phyloP scores from a whole-genome alignment of 1,284 basidiomycete species.

The Ceratobasidium sp. region DNA sequence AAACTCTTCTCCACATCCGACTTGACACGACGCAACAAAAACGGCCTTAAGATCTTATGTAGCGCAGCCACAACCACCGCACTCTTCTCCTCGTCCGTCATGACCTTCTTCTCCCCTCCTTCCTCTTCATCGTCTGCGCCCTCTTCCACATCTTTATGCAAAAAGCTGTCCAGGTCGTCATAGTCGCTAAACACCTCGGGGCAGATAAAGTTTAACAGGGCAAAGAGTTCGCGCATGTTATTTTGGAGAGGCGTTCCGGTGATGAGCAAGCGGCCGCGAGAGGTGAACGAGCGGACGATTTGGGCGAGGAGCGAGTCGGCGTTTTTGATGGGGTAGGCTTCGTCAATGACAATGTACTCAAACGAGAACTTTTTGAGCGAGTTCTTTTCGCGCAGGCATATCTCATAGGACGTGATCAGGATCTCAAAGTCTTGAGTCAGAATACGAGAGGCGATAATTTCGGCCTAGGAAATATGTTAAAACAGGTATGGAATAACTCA shows the following conservation, averaged over 20 bases:
- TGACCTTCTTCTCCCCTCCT: too few relatives aligned
- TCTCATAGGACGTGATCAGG: slow-evolving; percentile 98
- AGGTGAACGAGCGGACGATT: slow-evolving; percentile 89
- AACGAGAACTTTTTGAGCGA: slow-evolving; percentile 95
- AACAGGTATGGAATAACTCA: not conserved
- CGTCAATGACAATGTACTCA: slow-evolving; percentile 99
- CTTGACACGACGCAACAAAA: slow-evolving; percentile 97
- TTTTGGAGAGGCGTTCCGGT: slow-evolving; percentile 99
- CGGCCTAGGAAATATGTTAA: slow-evolving; percentile 60
- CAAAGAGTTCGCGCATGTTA: slow-evolving; percentile 97
- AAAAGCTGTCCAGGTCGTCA: slow-evolving; percentile 20
- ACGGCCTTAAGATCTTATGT: slow-evolving; percentile 91
- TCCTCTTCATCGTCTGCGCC: slow-evolving; percentile 76
- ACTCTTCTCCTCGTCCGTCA: slow-evolving; percentile 94
- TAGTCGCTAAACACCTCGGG: slow-evolving; percentile 86
- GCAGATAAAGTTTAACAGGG: slow-evolving; percentile 99
- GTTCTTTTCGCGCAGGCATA: slow-evolving; percentile 84
- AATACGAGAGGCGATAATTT: slow-evolving; percentile 83
- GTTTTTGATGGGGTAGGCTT: slow-evolving; percentile 94
- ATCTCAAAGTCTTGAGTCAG: slow-evolving; percentile 94
- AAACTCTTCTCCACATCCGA: slow-evolving; percentile 97
- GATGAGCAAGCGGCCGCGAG: slow-evolving; percentile 94
- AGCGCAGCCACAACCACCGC: slow-evolving; percentile 90
- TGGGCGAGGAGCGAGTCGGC: slow-evolving; percentile 98
- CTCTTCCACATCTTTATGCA: slow-evolving; percentile 64